Evolutionary conservation across 345 rosid species (phyloP), one percentile per base, ranked within the genome.

Genomic region (Camelina laxa): DNA sequence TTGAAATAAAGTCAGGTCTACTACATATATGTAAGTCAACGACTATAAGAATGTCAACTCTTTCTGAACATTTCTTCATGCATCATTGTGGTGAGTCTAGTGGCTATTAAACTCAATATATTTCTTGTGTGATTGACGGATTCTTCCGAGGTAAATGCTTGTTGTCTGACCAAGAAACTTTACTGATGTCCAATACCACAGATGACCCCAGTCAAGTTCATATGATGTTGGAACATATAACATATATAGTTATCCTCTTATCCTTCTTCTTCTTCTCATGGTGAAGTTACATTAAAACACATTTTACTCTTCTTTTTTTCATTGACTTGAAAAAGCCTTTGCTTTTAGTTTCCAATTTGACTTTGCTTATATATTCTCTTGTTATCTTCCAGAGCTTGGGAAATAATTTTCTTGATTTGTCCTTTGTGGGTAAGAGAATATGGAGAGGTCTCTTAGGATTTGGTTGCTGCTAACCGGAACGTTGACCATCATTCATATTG

Each of bases 11-110:
- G 11, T 48, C 68, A 49, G 24, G 50, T 38, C 41, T 36, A 22
- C 48, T 56, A 41, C 19, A 12, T 47, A 20, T 47, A 20, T 21
- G 21, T 14, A 36, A 24, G 61, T 39, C 51, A 60, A 49, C 39
- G 33, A 51, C 45, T 33, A 72, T 62, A 12, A 30, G 31, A 62
- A 62, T 61, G 62, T 72, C 69, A 72, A 62, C 76, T 51, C 69
- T 51, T 27, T 41, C 16, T 53, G 53, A 16, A 14, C 55, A 62
- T 62, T 62, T 62, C 61, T 51, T 53, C 69, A 17, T 53, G 76
- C 62, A 62, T 62, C 62, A 62, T 14, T 27, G 21, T 72, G 14
- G 49, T 38, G 58, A 47, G 45, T 70, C 17, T 4, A 4, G 19
- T 59, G 75, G 68, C 15, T 62, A 39, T 53, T 62, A 27, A 50